Base-by-base conservation (phyloP, 495 filamentous ascomycete genomes). In the Lophium mytilinum region DNA sequence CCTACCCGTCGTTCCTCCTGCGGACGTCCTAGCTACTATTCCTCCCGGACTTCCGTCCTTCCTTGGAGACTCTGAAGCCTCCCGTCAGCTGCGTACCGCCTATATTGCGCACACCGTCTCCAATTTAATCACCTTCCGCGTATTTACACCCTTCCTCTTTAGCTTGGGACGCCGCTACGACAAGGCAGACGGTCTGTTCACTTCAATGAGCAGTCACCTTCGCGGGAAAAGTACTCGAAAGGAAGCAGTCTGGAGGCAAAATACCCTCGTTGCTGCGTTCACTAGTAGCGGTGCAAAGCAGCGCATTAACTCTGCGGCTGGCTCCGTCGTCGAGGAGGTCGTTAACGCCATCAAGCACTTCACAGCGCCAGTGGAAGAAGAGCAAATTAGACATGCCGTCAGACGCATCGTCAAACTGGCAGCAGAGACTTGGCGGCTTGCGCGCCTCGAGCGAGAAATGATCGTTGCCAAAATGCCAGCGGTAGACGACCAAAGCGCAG, bases 121-220 rank as follows among this genome's bases (percentile, higher is more conserved):
- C 17, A 80, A 78, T 46, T 78, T 79, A 21, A 67, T 85, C 41
- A 82, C 78, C 24, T 78, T 77, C 62, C 75, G 81, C n/a, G 78
- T 85, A 39, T 85, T 85, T 71, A 76, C 80, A 37, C 82, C 81
- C 6, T 85, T 85, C 71, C 68, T 85, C 3, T 85, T 85, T 68
- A 81, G 80, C 35, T 65, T 84, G 6, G 80, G 80, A n/a, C 76
- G 76, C 33, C 67, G 79, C 19, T 82, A 81, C 66, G 81, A 83
- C 64, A 82, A 83, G 59, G 78, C 80, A 11, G 81, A 84, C 65
- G 78, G 76, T 12, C 76, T 82, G 57, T 83, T 85, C 74, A 75
- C 78, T 54, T 75, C 80, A 62, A 75, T 84, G 52, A 83, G 80
- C 9, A 79, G 78, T 67, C 78, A 83, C 35, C 79, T 85, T 39